Evolutionary conservation across 2,329 filamentous ascomycete species (phyloP), one percentile per base, ranked within the genome.

Genomic region (Exophiala aquamarina): DNA sequence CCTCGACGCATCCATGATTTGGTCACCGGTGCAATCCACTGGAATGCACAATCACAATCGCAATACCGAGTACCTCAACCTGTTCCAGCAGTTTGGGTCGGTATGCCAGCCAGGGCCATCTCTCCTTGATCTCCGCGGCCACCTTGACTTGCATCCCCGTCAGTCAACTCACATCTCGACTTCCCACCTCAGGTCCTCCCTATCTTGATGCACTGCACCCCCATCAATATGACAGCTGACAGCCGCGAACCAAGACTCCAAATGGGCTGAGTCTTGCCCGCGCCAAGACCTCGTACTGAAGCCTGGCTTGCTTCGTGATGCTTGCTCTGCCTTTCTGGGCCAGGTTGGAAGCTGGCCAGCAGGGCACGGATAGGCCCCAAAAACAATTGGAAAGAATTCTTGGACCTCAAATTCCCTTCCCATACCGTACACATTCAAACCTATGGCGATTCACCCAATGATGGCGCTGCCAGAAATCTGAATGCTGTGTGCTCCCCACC

Each of bases 91-190:
- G 14, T 32, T 13, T 19, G 40, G 35, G 33, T 44, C 14, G 34
- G 33, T 35, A 40, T 36, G 34, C 34, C 28, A 26, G 32, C 28
- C 45, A 28, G 29, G 34, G 19, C 45, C 42, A 40, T 44, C 46
- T 39, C 17, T 13, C 33, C 46, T 44, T 29, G 46, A 36, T 18
- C 31, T 39, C 20, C 31, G 7, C 20, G 35, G 11, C 6, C 4
- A 18, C 4, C 17, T 38, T 6, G 11, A 26, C 23, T 26, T 26
- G 35, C 35, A 19, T 38, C 35, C 35, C 35, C 35, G 35, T 13
- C n/a, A 8, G 35, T 17, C 15, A 38, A 19, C 33, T 8, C 8
- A 17, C 33, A 35, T 11, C 7, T 11, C 34, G 18, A 18, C 23
- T 29, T 14, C 20, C 13, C 18, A 19, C 21, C 10, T 31, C 21